Percentiles rank a stretch among this genome's conserved stretches.
Conservation (phyloP, 1,139 yeast genomes). For the Zygoascus sp. region DNA sequence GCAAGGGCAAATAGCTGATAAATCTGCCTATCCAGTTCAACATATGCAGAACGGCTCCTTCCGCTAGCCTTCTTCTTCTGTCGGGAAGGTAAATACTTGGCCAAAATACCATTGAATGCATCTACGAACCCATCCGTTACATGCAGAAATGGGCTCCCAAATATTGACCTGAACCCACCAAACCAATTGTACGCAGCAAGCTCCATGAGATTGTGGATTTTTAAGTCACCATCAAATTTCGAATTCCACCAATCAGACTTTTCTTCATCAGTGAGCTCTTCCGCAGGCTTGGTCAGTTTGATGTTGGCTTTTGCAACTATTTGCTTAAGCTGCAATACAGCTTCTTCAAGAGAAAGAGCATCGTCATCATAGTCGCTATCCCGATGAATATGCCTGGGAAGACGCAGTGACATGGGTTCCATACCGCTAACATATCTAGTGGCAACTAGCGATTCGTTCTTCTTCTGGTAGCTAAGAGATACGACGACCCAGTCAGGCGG, state of each 20-base stretch:
- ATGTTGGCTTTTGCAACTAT: constrained; percentile 5
- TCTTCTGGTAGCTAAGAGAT: constrained; percentile 1
- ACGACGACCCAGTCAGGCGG: constrained; percentile 9
- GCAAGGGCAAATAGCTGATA: constrained; percentile 10
- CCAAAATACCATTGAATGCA: constrained; percentile 37
- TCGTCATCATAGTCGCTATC: constrained; percentile 9
- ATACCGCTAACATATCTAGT: constrained; percentile 1
- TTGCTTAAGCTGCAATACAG: neutral
- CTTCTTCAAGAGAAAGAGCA: constrained; percentile 1
- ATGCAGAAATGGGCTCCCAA: constrained; percentile 37
- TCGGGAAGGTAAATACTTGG: constrained; percentile 35
- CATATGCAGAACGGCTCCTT: constrained; percentile 23
- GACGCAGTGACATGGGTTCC: constrained; percentile 5
- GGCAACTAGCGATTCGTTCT: constrained; percentile 1
- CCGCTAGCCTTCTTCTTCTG: constrained; percentile 9
- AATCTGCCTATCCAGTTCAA: constrained; percentile 1
- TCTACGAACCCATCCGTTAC: constrained; percentile 39
- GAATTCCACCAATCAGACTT: constrained; percentile 9
- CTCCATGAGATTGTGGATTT: constrained; percentile 27
- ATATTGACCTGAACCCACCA: constrained; percentile 72
- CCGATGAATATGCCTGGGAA: constrained; percentile 6
- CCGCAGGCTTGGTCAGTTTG: constrained; percentile 2
- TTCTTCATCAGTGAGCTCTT: constrained; percentile 6
- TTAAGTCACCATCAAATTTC: constrained; percentile 8
- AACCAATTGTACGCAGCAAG: constrained; percentile 64